Evolutionary conservation across 2,329 filamentous ascomycete genomes (phyloP).

Genomic region (Aureobasidium sp.): DNA sequence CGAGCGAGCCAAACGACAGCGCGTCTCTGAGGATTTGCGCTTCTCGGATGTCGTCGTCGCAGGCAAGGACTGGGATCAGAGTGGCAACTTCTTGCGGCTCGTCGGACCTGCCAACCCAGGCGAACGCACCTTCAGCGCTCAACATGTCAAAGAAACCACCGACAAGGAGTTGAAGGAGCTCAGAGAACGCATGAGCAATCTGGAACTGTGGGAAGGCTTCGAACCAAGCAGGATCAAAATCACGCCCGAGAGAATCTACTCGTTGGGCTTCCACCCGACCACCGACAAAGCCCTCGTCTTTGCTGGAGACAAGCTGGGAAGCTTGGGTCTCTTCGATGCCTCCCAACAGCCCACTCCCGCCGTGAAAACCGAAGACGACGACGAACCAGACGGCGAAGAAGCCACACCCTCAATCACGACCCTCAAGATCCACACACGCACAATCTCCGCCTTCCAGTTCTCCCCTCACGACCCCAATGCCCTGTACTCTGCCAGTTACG

Average conservation of each 20-base stretch:
- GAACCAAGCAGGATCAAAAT: slow-evolving; percentile 82
- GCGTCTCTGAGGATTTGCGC: slow-evolving; percentile 59
- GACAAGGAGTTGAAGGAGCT: slow-evolving; percentile 67
- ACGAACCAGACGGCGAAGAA: slow-evolving; percentile 58
- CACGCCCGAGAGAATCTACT: slow-evolving; percentile 64
- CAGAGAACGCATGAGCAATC: slow-evolving; percentile 63
- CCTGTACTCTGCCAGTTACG: slow-evolving; percentile 81
- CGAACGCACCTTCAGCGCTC: slow-evolving; percentile 74
- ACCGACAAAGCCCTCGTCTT: slow-evolving; percentile 81
- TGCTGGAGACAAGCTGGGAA: slow-evolving; percentile 88
- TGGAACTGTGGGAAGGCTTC: slow-evolving; percentile 77
- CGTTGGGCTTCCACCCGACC: slow-evolving; percentile 80
- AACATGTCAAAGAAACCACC: slow-evolving; percentile 70
- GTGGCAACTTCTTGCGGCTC: slow-evolving; percentile 55
- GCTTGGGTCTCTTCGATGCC: slow-evolving; percentile 82
- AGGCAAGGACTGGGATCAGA: slow-evolving; percentile 65
- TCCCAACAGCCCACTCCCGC: slow-evolving; percentile 52
- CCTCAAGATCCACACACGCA: slow-evolving; percentile 81
- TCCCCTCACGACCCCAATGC: slow-evolving; percentile 62
- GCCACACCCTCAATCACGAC: slow-evolving; percentile 74
- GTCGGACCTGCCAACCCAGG: slow-evolving; percentile 71
- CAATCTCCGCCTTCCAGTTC: slow-evolving; percentile 78
- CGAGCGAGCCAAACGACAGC: slow-evolving; percentile 52
- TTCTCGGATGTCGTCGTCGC: slow-evolving; percentile 72
- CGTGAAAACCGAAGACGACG: slow-evolving; percentile 38